These are phyloP conservation scores for Dalbergia cochinchinensis DNA, from an alignment of 306 rosid genomes.

Conservation along the genomic window DNA sequence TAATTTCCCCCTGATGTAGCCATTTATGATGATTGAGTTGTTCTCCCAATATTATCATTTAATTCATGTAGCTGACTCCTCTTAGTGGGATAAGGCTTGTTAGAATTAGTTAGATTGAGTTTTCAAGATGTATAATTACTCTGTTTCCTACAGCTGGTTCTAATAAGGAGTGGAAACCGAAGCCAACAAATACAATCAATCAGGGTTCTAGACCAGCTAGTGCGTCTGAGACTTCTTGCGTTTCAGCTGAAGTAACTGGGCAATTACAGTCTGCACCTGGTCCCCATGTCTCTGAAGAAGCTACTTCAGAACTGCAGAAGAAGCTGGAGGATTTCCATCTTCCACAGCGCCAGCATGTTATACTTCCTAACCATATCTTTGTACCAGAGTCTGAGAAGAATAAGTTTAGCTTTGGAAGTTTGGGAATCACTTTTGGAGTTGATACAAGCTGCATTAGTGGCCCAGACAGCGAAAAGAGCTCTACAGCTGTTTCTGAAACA, in stretches of 20 bases:
- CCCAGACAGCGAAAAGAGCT: constrained; percentile 75
- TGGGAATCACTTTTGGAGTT: constrained; percentile 77
- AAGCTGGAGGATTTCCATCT: constrained; percentile 78
- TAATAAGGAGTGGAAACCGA: constrained; percentile 98
- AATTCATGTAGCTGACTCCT: constrained; percentile 3
- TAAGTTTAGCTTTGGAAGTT: constrained; percentile 95
- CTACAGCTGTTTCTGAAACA: constrained; percentile 73
- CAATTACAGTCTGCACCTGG: constrained; percentile 59
- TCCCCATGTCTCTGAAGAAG: constrained; percentile 69
- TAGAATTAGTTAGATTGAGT: constrained; percentile 36
- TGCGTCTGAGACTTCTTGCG: constrained; percentile 61
- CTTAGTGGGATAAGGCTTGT: background rate
- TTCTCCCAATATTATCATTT: constrained; percentile 1
- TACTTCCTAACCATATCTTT: constrained; percentile 89
- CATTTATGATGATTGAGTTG: constrained; percentile 41
- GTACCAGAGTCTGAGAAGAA: constrained; percentile 96
- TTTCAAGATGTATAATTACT: constrained; percentile 47
- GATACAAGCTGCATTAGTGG: constrained; percentile 54
- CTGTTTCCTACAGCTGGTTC: constrained; percentile 77
- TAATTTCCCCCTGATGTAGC: background rate
- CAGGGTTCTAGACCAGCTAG: constrained; percentile 69
- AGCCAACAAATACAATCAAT: constrained; percentile 61
- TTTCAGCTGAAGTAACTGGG: constrained; percentile 54
- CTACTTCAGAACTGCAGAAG: constrained; percentile 69
- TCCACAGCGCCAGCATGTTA: constrained; percentile 84